A percentile compares a stretch with the other conserved stretches of the same genome.
Conservation (phyloP, 768 basidiomycete species). For the Termitomyces heimii region DNA sequence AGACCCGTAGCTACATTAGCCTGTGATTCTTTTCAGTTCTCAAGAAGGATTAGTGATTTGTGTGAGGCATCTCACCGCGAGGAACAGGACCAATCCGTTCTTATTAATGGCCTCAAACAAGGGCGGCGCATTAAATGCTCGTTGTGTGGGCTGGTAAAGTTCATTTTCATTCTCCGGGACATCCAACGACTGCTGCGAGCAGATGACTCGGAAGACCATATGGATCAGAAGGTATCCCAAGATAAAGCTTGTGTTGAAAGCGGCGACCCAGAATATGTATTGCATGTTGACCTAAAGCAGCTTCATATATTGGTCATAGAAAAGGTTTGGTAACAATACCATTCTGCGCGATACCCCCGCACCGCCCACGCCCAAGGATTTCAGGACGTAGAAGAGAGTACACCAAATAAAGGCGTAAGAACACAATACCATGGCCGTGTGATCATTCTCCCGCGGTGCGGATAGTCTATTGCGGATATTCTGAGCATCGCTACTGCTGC, state of each 20-base stretch:
- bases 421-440: conserved; percentile 71
- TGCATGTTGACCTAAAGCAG: conserved; percentile 69
- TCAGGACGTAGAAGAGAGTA: conserved; percentile 41
- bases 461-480: conserved; percentile 12
- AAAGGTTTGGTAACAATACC: conserved; percentile 22
- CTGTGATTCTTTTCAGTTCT: conserved; percentile 30
- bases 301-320: background rate
- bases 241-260: conserved; percentile 84
- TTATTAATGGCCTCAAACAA: conserved; percentile 79
- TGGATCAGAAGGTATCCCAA: conserved; percentile 78
- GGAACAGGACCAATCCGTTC: conserved; percentile 75
- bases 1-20: conserved; percentile 86
- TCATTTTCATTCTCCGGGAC: conserved; percentile 2
- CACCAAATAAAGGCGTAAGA: conserved; percentile 82
- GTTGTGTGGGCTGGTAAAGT: background rate
- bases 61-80: conserved; percentile 51
- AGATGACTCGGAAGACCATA: conserved; percentile 40
- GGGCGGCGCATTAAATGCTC: conserved; percentile 20
- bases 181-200: conserved; percentile 23
- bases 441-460: conserved; percentile 54
- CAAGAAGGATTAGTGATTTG: background rate
- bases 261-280: conserved; percentile 86
- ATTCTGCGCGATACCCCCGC: conserved; percentile 39
- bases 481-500: conserved; percentile 6
- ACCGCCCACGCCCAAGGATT: conserved; percentile 33